Evolutionary conservation across 306 rosid species (phyloP), one percentile per base, ranked within the genome.

Genomic region (Castanea mollissima): DNA sequence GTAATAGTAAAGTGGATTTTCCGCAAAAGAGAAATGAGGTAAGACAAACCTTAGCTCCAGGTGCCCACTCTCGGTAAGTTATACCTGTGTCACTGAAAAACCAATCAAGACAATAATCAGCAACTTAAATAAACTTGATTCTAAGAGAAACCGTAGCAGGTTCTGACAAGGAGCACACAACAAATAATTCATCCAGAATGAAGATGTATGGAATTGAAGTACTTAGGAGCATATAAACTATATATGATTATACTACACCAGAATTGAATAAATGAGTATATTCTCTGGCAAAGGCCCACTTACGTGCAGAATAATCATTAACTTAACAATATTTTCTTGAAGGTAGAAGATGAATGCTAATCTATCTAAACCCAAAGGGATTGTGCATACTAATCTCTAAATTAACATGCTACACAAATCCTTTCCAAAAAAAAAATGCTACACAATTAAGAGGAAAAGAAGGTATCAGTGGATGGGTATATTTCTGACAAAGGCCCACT

Each of bases 1-100:
- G 49, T 19, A 34, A 27, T 5, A 8, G 6, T 68, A 46, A 1
- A 65, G 19, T 32, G 19, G 34, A 16, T 65, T 65, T 29, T 32
- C 46, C 49, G 18, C 29, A 16, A 31, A 64, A 35, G 5, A 68
- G 15, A 68, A 35, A 13, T 35, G 51, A 51, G 74, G 64, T 70
- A 62, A 74, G 73, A 83, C 85, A 21, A 87, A 95, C 99, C 99
- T 81, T 91, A 72, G 99, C 99, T 79, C 90, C 99, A 62, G 99
- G 99, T 38, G 99, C 99, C 99, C 99, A 95, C 85, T 95, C 99
- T 76, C 98, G 84, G 81, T 92, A 95, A 69, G 96, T 91, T 82
- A 95, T 89, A 83, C 99, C 99, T 35, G 90, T 80, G 64, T 93
- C 83, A 82, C 99, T 95, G 97, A 80, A 85, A 78, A 67, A 72